phyloP scores from a whole-genome alignment of 208 protist genomes.

The Acanthamoeba divionensis region DNA sequence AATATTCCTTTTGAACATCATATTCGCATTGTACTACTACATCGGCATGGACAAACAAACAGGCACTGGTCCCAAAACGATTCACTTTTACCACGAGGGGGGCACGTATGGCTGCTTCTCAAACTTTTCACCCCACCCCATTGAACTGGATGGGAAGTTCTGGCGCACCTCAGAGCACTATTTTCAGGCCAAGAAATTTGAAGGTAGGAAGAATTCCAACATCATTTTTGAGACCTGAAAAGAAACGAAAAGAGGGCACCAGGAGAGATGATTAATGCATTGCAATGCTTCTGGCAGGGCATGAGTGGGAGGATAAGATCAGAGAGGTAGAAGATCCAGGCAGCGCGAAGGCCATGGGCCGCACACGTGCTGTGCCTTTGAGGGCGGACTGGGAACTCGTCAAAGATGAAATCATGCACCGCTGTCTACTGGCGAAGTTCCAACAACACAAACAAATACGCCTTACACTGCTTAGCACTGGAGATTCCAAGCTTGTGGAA shows the following conservation, averaged over 20 bases:
- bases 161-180: conserved; percentile 51
- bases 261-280: no score
- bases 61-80: neutral
- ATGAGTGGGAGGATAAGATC: neutral
- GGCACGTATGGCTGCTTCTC: neutral
- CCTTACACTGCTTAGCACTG: neutral
- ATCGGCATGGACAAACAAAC: no score
- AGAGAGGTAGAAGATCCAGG: neutral
- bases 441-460: conserved; percentile 35
- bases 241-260: no score
- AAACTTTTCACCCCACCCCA: conserved; percentile 15
- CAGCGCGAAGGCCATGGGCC: neutral
- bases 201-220: no score
- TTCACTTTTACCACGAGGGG: conserved; percentile 4
- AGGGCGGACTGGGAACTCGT: conserved; percentile 2
- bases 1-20: no score
- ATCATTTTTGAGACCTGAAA: no score
- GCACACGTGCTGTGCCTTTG: neutral
- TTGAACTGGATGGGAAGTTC: neutral
- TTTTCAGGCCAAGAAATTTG: conserved; percentile 47
- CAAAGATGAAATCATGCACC: conserved; percentile 25
- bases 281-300: no score
- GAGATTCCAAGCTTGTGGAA: neutral
- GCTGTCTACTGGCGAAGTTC: conserved; percentile 14
- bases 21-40: no score